Evolutionary conservation across 805 yeast genomes (phyloP).

Genomic region (Wickerhamiella occidentalis): DNA sequence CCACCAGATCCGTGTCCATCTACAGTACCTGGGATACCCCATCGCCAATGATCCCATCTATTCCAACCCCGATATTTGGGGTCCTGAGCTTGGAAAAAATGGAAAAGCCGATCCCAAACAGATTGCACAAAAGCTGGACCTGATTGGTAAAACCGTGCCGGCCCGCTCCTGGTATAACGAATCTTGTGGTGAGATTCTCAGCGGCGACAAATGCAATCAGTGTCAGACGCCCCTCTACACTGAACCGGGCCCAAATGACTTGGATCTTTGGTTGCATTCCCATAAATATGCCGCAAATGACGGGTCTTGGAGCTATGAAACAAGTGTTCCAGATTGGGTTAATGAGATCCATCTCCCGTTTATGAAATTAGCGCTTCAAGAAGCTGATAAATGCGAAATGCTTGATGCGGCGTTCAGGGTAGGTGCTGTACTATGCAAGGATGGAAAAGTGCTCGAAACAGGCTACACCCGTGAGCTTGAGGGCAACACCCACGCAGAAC

Average conservation of each 20-base stretch:
- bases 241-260: constrained; percentile 81
- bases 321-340: constrained; percentile 80
- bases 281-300: constrained; percentile 48
- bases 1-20: constrained; percentile 87
- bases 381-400: constrained; percentile 70
- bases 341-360: constrained; percentile 40
- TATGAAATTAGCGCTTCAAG: constrained; percentile 66
- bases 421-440: constrained; percentile 74
- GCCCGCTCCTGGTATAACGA: constrained; percentile 48
- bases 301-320: constrained; percentile 54
- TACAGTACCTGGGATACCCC: constrained; percentile 73
- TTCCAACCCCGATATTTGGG: constrained; percentile 74
- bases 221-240: constrained; percentile 65
- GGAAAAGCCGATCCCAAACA: constrained; percentile 36
- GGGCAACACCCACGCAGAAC: constrained; percentile 97
- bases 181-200: constrained; percentile 49
- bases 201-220: constrained; percentile 45
- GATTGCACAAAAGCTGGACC: constrained; percentile 41
- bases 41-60: constrained; percentile 85
- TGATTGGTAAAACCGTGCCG: constrained; percentile 56
- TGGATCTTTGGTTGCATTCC: constrained; percentile 88
- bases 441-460: constrained; percentile 50
- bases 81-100: constrained; percentile 52
- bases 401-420: constrained; percentile 83
- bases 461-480: constrained; percentile 86